A percentile compares a stretch with the other conserved stretches of the same genome.
These are phyloP conservation scores for Rhodotorula sp. DNA, from an alignment of 1,284 basidiomycete genomes.

Conservation along the genomic window DNA sequence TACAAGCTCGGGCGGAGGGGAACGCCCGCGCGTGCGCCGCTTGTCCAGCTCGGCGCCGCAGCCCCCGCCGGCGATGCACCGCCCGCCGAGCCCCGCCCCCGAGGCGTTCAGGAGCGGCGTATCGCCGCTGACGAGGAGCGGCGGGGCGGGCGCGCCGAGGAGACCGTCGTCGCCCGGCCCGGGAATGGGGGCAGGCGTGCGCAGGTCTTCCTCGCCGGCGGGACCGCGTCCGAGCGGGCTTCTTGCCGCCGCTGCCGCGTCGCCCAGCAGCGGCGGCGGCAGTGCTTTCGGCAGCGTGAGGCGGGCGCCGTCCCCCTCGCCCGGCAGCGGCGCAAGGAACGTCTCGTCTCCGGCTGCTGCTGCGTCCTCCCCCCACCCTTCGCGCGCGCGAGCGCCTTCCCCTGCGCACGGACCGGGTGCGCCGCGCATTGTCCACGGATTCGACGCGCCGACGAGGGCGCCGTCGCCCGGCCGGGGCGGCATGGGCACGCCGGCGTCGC, in stretches of 20 bases:
- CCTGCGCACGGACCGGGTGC: not conserved
- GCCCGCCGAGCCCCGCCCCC: slow-evolving; percentile 8
- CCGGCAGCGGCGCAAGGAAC: not conserved
- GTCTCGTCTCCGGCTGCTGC: not conserved
- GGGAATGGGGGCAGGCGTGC: not conserved
- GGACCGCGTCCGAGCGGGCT: slow-evolving; percentile 1
- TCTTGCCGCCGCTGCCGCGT: not conserved
- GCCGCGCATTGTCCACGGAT: slow-evolving; percentile 1
- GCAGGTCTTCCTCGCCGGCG: not conserved
- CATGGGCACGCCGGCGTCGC: not conserved
- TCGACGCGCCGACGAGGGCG: not conserved
- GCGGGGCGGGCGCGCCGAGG: too few species aligned
- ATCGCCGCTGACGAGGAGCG: not conserved
- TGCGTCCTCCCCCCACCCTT: not conserved
- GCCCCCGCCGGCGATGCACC: not conserved
- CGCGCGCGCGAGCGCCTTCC: not conserved
- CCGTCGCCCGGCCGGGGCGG: not conserved
- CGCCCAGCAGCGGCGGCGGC: not conserved
- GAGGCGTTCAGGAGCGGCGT: slow-evolving; percentile 3
- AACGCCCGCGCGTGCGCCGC: not conserved
- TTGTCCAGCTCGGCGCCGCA: not conserved
- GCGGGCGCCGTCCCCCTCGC: not conserved
- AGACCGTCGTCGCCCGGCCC: slow-evolving; percentile 1
- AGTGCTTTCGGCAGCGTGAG: not conserved
- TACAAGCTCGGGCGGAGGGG: not conserved